Evolutionary conservation across 2,329 filamentous ascomycete genomes (phyloP).

Genomic region (Bipolaris gigantea): DNA sequence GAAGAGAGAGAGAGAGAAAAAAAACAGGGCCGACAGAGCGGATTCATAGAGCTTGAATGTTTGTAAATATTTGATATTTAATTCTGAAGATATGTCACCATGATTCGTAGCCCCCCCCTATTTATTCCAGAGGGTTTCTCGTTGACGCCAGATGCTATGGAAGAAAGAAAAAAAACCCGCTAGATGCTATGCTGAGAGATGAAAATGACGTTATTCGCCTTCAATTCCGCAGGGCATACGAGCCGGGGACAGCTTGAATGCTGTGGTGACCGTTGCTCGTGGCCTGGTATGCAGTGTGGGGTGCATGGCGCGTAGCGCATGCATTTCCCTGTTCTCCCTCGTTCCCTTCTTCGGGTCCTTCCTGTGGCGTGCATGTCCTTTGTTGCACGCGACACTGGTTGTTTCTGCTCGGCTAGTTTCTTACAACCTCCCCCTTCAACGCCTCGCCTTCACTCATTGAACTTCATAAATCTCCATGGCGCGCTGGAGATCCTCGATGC

Average conservation of each 20-base stretch:
- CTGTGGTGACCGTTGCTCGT: constrained; percentile 3
- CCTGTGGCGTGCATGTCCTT: constrained; percentile 1
- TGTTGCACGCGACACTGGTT: constrained; percentile 13
- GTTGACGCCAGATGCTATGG: background rate
- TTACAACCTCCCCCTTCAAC: background rate
- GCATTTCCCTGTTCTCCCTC: constrained; percentile 1
- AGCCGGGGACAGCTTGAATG: background rate
- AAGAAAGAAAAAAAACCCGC: constrained; percentile 1
- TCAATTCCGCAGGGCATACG: constrained; percentile 15
- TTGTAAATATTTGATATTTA: background rate
- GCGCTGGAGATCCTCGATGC: constrained; percentile 49
- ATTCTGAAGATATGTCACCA: background rate
- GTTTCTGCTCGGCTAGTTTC: background rate
- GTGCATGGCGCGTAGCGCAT: constrained; percentile 16
- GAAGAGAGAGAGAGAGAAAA: background rate
- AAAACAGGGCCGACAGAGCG: background rate
- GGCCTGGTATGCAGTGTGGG: constrained; percentile 13
- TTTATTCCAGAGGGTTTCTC: background rate
- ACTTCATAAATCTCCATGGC: constrained; percentile 51
- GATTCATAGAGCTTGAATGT: background rate
- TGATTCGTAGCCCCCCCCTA: constrained; percentile 7
- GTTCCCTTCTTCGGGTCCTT: background rate
- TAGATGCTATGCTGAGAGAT: background rate
- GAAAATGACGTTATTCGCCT: constrained; percentile 1
- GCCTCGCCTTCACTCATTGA: constrained; percentile 31